Base-by-base conservation (phyloP, 345 rosid genomes). In the Acer campestre region DNA sequence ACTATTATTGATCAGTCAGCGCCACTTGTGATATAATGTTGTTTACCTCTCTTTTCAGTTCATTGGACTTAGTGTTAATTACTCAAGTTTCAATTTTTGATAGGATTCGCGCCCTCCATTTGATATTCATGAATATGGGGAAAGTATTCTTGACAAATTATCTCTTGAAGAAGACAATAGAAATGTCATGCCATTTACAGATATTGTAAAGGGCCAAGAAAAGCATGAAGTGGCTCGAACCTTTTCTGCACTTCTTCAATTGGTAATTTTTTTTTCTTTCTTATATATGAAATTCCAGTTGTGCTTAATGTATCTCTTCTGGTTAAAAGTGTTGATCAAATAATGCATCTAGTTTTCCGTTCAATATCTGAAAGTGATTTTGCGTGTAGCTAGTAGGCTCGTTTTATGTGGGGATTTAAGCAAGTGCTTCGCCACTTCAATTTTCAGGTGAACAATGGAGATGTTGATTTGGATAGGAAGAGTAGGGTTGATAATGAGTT, bases 191-290 rank as follows among this genome's bases (percentile, higher is more conserved):
- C 82, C 98, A 38, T 96, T 96, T 49, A 77, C 90, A 20, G 90
- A 89, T 81, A 83, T 89, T 51, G 97, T 91, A 61, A 83, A 73
- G 78, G 95, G 90, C 80, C 98, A 88, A 79, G 92, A 90, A 56
- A 94, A 88, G 89, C 97, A 91, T 68, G 94, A 94, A 13, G 90
- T 94, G 61, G 98, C 98, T 67, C 94, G 99, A 80, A 74, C 92
- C 29, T 97, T 97, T 85, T 94, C 98, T 6, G 98, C 97, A 2
- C 97, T 96, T 77, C 99, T 96, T 78, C 99, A 96, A 82, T 85
- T 96, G 97, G 98, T 96, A 90, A 82, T 72, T 74, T 23, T 66
- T 70, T 4, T 4, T 31, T 7, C 7, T 7, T 56, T 16, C 12
- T 22, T 31, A 49, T 46, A 46, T 46, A 46, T 22, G 14, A 71